These are phyloP conservation scores for Pyrenochaeta sp. DNA, from an alignment of 2,329 filamentous ascomycete species.

Conservation along the genomic window DNA sequence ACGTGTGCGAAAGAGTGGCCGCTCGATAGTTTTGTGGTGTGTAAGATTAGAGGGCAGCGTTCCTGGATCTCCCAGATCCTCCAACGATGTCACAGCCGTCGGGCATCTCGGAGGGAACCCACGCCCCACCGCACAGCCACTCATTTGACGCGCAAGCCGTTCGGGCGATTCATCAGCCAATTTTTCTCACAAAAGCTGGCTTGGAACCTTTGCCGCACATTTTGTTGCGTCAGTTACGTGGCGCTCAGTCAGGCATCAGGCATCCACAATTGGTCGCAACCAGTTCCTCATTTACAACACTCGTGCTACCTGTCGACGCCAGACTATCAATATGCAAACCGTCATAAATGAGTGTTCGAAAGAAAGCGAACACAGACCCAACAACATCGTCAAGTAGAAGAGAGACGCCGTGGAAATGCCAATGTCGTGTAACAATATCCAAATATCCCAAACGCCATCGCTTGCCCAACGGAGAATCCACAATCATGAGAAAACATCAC, in stretches of 20 bases:
- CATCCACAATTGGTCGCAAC: conserved; percentile 13
- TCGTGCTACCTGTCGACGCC: conserved; percentile 21
- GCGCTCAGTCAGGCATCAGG: conserved; percentile 25
- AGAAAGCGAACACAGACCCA: conserved; percentile 17
- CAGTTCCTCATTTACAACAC: conserved; percentile 22
- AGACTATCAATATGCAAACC: conserved; percentile 25
- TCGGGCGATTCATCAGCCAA: not conserved
- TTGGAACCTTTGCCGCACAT: conserved; percentile 7
- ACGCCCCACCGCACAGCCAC: conserved; percentile 26
- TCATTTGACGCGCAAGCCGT: conserved; percentile 24
- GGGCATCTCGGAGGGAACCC: conserved; percentile 18
- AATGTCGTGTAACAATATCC: conserved; percentile 35
- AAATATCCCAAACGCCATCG: conserved; percentile 39
- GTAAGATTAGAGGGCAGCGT: conserved; percentile 11
- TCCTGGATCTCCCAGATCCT: conserved; percentile 3
- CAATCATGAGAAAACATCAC: conserved; percentile 51
- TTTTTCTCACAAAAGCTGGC: not conserved
- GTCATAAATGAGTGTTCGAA: conserved; percentile 38
- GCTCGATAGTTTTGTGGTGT: conserved; percentile 15
- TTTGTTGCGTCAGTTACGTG: conserved; percentile 25
- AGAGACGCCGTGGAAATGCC: conserved; percentile 43
- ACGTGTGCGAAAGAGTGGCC: conserved; percentile 10
- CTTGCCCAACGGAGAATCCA: conserved; percentile 28
- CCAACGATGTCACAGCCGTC: conserved; percentile 28
- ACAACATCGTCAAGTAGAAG: conserved; percentile 21